Evolutionary conservation across 2,329 filamentous ascomycete species (phyloP).

Genomic region (Cryphonectria parasitica): DNA sequence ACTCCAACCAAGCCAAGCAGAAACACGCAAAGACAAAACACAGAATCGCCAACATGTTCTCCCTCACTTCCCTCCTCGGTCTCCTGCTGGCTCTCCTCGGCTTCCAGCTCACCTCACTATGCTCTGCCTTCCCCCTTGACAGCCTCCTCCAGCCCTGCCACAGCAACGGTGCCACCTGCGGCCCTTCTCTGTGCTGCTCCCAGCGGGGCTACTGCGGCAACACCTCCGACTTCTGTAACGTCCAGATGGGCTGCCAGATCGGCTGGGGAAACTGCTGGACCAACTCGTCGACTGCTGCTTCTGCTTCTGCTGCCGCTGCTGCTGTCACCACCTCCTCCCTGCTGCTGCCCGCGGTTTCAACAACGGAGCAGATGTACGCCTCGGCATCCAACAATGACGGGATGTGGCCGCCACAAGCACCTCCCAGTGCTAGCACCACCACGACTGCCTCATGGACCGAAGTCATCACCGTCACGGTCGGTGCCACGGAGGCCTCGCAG

Average conservation of each 20-base stretch:
- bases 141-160: neutral
- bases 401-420: neutral
- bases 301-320: neutral
- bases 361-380: neutral
- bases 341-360: neutral
- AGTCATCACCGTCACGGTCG: neutral
- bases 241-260: neutral
- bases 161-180: neutral
- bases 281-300: neutral
- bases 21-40: neutral
- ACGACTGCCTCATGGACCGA: neutral
- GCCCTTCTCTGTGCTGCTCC: neutral
- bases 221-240: neutral
- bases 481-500: neutral
- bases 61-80: neutral
- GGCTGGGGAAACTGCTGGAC: constrained; percentile 2
- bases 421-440: neutral
- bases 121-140: neutral
- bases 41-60: neutral
- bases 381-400: neutral
- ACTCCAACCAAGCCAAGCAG: neutral
- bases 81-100: neutral
- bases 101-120: neutral
- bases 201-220: constrained; percentile 5
- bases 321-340: neutral